phyloP scores from a whole-genome alignment of 2,329 filamentous ascomycete genomes.

The Colletotrichum sp. region DNA sequence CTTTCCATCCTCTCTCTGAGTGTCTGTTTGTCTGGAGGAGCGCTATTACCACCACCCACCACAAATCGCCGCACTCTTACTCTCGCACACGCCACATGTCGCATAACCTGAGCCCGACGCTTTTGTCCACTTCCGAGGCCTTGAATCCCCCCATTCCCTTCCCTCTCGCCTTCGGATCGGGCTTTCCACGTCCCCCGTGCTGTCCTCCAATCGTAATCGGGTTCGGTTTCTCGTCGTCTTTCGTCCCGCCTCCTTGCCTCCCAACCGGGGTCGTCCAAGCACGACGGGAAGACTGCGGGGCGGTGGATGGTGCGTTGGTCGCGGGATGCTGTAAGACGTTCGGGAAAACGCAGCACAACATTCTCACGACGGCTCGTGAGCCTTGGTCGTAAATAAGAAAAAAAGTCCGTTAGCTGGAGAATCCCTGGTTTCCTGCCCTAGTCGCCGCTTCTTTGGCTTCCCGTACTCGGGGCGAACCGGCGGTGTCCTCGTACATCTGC shows the following conservation, averaged over 20 bases:
- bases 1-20: background rate
- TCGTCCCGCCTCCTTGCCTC: background rate
- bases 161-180: background rate
- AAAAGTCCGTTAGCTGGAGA: background rate
- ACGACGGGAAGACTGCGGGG: background rate
- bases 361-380: background rate
- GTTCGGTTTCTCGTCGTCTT: background rate
- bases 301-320: background rate
- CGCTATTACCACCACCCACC: background rate
- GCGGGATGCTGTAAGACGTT: background rate
- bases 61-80: background rate
- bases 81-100: background rate
- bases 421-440: background rate
- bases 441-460: background rate
- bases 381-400: background rate
- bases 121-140: background rate
- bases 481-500: background rate
- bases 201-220: conserved; percentile 2
- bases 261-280: background rate
- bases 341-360: background rate
- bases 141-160: background rate
- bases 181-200: background rate
- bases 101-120: background rate
- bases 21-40: background rate
- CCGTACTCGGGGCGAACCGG: background rate